Evolutionary conservation across 1,139 yeast genomes (phyloP).

Genomic region (Yamadazyma dushanensis): DNA sequence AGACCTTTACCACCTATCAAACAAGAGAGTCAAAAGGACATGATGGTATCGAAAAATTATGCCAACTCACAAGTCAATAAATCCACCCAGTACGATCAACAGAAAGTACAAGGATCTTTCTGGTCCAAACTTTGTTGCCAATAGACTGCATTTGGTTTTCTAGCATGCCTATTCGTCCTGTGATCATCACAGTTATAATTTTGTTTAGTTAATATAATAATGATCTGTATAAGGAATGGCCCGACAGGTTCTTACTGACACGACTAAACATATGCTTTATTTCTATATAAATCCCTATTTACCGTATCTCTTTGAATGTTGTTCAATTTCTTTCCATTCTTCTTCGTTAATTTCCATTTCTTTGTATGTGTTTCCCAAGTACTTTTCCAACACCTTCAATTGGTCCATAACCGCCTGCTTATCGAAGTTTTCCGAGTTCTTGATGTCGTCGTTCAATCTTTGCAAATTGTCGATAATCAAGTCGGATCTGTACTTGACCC

Average conservation of each 20-base stretch:
- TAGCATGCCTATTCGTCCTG: constrained; percentile 1
- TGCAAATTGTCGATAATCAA: constrained; percentile 38
- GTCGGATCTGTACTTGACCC: constrained; percentile 43
- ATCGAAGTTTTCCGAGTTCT: constrained; percentile 28
- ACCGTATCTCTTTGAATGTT: constrained; percentile 1
- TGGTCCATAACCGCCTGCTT: constrained; percentile 37
- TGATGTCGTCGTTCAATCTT: constrained; percentile 21
- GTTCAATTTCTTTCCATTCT: constrained; percentile 12
- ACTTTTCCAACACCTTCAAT: constrained; percentile 39
- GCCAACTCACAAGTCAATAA: constrained; percentile 23
- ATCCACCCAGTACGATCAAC: constrained; percentile 40
- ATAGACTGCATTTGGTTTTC: constrained; percentile 15
- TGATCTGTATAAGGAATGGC: not conserved
- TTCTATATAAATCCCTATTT: too few relatives aligned
- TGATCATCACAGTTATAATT: constrained; percentile 1
- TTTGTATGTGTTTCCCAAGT: constrained; percentile 40
- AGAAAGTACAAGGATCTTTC: constrained; percentile 41
- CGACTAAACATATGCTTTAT: too few relatives aligned
- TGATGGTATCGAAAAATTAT: constrained; percentile 16
- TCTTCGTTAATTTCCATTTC: constrained; percentile 38
- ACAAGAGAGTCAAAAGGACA: constrained; percentile 34
- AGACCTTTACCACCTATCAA: constrained; percentile 53
- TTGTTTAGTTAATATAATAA: constrained; percentile 2
- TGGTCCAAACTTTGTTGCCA: constrained; percentile 50
- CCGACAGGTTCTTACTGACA: too few relatives aligned